Evolutionary conservation across 23 red algal genomes (phyloP).

Genomic region (Cyanidioschyzon merolae): DNA sequence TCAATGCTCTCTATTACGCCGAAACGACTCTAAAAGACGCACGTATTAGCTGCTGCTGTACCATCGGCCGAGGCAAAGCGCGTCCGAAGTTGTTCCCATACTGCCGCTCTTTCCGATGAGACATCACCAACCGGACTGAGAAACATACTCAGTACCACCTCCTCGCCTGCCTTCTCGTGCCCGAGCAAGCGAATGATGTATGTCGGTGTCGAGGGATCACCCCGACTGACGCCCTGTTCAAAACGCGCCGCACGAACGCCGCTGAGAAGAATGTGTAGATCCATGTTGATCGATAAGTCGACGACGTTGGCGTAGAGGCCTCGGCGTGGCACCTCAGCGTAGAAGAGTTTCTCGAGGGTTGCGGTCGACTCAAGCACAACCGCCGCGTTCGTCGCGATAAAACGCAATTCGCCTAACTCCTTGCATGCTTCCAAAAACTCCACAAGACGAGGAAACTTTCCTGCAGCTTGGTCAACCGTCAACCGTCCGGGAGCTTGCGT

Average conservation of each 20-base stretch:
- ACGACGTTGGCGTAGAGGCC: constrained; percentile 86
- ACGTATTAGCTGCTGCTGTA: neutral
- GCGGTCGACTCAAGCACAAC: constrained; percentile 67
- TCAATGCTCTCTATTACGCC: too few relatives aligned
- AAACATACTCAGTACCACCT: constrained; percentile 7
- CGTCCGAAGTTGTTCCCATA: neutral
- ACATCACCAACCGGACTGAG: constrained; percentile 10
- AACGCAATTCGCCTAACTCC: constrained; percentile 6
- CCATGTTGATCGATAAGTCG: constrained; percentile 67
- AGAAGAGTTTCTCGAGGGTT: constrained; percentile 77
- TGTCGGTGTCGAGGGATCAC: constrained; percentile 31
- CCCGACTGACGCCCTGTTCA: constrained; percentile 62
- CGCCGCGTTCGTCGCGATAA: constrained; percentile 44
- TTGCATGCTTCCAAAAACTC: constrained; percentile 18
- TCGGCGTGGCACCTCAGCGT: constrained; percentile 32
- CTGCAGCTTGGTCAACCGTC: neutral
- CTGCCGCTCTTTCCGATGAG: neutral
- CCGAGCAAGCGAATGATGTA: constrained; percentile 83
- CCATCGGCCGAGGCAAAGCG: neutral
- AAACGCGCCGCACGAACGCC: constrained; percentile 58
- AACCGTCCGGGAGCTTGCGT: neutral
- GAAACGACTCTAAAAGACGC: constrained; percentile 11
- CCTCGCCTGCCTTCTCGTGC: constrained; percentile 34
- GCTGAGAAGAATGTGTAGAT: constrained; percentile 67
- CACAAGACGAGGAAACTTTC: neutral